A percentile compares a stretch with the other conserved stretches of the same genome.
These are phyloP conservation scores for Cupressus sempervirens DNA, from an alignment of 75 land plant genomes.

Conservation along the genomic window DNA sequence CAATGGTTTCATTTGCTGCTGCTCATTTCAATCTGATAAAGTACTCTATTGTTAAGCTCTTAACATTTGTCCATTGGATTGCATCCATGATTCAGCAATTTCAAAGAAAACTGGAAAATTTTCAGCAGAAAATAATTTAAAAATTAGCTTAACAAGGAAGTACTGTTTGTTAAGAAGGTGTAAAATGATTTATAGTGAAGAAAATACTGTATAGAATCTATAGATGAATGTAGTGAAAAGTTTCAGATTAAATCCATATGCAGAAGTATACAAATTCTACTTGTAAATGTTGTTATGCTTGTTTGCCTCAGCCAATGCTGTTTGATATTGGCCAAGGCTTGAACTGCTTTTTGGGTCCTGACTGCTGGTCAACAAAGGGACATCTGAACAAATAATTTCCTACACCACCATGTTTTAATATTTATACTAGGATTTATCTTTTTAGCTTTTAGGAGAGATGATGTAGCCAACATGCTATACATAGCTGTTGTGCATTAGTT, in stretches of 20 bases:
- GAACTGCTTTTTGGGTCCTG: constrained; percentile 8
- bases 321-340: not conserved
- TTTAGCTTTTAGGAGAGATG: not conserved
- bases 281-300: not conserved
- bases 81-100: not conserved
- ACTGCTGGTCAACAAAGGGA: not conserved
- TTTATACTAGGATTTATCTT: not conserved
- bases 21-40: not conserved
- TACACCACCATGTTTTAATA: not conserved
- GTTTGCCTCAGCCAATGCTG: not conserved
- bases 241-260: not conserved
- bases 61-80: not conserved
- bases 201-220: not conserved
- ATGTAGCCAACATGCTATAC: not conserved
- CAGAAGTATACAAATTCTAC: not conserved
- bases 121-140: not conserved
- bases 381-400: not conserved
- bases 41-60: not conserved
- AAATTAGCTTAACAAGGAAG: not conserved
- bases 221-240: not conserved
- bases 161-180: not conserved
- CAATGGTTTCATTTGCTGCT: not conserved
- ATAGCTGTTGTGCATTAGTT: not conserved
- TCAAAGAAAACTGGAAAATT: not conserved
- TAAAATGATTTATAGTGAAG: not conserved